phyloP scores from a whole-genome alignment of 257 asterid species.

The Capsicum pubescens region DNA sequence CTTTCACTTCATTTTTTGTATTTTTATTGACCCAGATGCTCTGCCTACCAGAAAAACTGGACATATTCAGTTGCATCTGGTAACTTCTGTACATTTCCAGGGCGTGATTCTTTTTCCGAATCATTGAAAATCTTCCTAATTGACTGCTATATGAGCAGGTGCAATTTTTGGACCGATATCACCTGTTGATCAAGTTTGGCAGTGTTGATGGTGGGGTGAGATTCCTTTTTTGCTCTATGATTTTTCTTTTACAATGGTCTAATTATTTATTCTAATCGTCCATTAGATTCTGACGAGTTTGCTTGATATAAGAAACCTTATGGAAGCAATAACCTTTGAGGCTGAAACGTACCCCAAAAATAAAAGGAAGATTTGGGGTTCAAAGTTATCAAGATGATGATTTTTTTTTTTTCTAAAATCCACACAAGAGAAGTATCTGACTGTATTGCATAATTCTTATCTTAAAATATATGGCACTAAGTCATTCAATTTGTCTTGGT shows the following conservation, averaged over 20 bases:
- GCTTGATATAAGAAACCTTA: neutral
- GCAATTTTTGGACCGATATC: slow-evolving; percentile 92
- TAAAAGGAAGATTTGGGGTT: neutral
- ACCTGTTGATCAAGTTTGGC: slow-evolving; percentile 90
- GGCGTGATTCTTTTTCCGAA: neutral
- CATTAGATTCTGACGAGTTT: neutral
- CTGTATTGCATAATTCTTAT: neutral
- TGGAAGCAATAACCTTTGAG: neutral
- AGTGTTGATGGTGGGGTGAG: slow-evolving; percentile 99
- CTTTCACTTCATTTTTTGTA: slow-evolving; percentile 12
- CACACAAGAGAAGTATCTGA: neutral
- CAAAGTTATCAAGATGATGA: neutral
- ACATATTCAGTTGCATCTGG: slow-evolving; percentile 25
- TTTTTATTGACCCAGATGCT: slow-evolving; percentile 28
- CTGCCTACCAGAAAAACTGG: slow-evolving; percentile 27
- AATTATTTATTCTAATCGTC: neutral
- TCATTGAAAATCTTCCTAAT: slow-evolving; percentile 28
- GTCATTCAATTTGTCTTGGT: neutral
- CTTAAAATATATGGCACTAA: neutral
- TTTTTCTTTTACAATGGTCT: slow-evolving; percentile 15
- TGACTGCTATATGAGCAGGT: slow-evolving; percentile 57
- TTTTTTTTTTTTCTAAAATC: rapidly evolving
- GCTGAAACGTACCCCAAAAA: neutral
- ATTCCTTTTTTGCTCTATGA: slow-evolving; percentile 37
- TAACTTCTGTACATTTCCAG: slow-evolving; percentile 17